Evolutionary conservation across 495 filamentous ascomycete genomes (phyloP), one percentile per base, ranked within the genome.

Genomic region (Penicillium waksmanii): DNA sequence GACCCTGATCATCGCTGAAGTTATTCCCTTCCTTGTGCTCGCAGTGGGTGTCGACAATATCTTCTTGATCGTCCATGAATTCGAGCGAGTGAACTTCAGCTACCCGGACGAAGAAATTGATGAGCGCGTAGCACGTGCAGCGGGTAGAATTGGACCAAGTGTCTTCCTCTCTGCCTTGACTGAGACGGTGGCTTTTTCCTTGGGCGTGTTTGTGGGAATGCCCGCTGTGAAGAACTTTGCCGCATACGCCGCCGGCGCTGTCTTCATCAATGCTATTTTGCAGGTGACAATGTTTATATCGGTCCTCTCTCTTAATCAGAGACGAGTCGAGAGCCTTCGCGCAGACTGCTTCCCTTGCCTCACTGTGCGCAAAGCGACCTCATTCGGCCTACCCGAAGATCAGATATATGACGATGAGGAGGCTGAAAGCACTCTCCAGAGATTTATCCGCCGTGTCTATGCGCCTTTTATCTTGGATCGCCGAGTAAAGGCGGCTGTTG

Each of bases 21-120:
- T 98, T 60, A 98, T 98, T 57, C 95, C 95, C 0, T 98, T 98
- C 73, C 86, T 98, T 61, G 93, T 98, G 12, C 77, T 98, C 11
- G 95, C 95, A 48, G 90, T 98, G 17, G 95, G 95, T 23, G 96
- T 98, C 10, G 95, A 98, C 81, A 98, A 98, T 70, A 98, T 98
- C 68, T 98, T 98, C 76, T 75, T 98, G 51, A 97, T 98, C 51
- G 96, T 98, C 7, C 93, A 98, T 74, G 95, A 98, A 67, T 97
- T 98, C 63, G 96, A 98, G 73, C 84, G 96, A 27, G 87, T 96
- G 56, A 97, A 98, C 66, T 75, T 93, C 68, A 96, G 86, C 69
- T 85, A 96, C 67, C 90, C 91, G 0, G 92, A 96, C 63, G 87
- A 92, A 38, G 78, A 85, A 63, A 86, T 98, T n/a, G 88, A 96